These are phyloP conservation scores for Amoebophrya sp. DNA, from an alignment of 169 alveolate species.

Conservation along the genomic window DNA sequence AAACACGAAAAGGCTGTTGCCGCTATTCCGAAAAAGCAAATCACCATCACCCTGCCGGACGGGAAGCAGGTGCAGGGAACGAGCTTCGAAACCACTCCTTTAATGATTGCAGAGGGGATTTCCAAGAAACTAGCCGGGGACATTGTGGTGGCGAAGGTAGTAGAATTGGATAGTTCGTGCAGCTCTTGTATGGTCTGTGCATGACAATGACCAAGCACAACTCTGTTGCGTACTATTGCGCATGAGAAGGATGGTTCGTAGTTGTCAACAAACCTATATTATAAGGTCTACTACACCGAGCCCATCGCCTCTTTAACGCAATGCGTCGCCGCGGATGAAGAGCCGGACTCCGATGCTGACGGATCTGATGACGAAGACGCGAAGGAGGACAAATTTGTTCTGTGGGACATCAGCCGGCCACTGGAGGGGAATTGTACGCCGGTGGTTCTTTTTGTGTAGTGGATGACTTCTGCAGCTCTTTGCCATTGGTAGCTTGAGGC, in stretches of 20 bases:
- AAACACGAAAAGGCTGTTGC: background rate
- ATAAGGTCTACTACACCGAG: conserved; percentile 33
- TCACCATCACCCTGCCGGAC: conserved; percentile 78
- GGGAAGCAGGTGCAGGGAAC: conserved; percentile 76
- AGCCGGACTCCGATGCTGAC: conserved; percentile 44
- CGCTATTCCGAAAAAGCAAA: conserved; percentile 38
- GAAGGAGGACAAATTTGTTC: conserved; percentile 57
- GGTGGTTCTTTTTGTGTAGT: too few relatives aligned
- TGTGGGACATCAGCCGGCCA: conserved; percentile 93
- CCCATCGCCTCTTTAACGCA: background rate
- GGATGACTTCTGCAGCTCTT: too few relatives aligned
- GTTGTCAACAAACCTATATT: background rate
- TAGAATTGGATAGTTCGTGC: conserved; percentile 51
- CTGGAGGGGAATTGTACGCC: conserved; percentile 79
- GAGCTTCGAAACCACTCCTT: conserved; percentile 81
- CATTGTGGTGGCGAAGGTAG: conserved; percentile 80
- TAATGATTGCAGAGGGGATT: conserved; percentile 76
- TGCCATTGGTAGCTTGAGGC: too few relatives aligned
- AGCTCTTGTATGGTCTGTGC: background rate
- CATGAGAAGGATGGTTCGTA: background rate
- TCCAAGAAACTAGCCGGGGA: conserved; percentile 78
- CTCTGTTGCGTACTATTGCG: too few relatives aligned
- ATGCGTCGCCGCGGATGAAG: conserved; percentile 40
- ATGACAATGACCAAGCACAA: background rate
- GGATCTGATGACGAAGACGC: conserved; percentile 73